Base-by-base conservation (phyloP, 1,139 yeast species). In the Suhomyces taliae region DNA sequence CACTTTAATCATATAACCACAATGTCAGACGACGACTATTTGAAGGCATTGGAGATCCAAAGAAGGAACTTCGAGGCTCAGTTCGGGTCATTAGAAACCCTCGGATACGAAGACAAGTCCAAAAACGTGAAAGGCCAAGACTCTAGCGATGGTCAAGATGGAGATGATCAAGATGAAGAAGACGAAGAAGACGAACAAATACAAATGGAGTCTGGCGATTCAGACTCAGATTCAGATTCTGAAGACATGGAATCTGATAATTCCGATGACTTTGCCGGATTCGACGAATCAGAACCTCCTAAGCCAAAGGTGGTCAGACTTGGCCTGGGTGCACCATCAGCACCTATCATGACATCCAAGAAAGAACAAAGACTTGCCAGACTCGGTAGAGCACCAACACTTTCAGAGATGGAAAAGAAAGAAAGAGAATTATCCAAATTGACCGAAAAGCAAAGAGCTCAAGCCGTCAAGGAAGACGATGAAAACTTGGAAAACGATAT, bases 401-500 rank as follows among this genome's bases (percentile, higher is more conserved):
- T 76, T 3, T 50, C 52, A 4, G 79, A 76, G 52, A 54, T 73
- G 2, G 67, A 65, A 33, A 53, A 57, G 37, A 66, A 63, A 42
- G 64, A 65, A 46, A 52, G 56, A 29, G 54, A 51, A 27, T 46
- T 58, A 0, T 49, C 49, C 31, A 66, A 67, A 46, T 52, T 64
- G 42, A 58, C 69, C n/a, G 60, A 61, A 36, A 65, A 64, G 40
- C 73, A 67, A 51, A 59, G 56, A 41, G 56, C 53, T 5, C 61
- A 61, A 43, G 61, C 60, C 2, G 61, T 61, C 2, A 57, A 65
- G 45, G 79, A 74, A 53, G 79, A 75, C 36, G 62, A 60, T 6
- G 79, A 74, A 31, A 83, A 89, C 59, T 62, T 90, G 47, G 81
- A 87, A 50, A 88, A 91, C 55, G 98, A 91, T 65, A 59, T 90